phyloP scores from a whole-genome alignment of 768 basidiomycete species.

The Leucogyrophana mollusca region DNA sequence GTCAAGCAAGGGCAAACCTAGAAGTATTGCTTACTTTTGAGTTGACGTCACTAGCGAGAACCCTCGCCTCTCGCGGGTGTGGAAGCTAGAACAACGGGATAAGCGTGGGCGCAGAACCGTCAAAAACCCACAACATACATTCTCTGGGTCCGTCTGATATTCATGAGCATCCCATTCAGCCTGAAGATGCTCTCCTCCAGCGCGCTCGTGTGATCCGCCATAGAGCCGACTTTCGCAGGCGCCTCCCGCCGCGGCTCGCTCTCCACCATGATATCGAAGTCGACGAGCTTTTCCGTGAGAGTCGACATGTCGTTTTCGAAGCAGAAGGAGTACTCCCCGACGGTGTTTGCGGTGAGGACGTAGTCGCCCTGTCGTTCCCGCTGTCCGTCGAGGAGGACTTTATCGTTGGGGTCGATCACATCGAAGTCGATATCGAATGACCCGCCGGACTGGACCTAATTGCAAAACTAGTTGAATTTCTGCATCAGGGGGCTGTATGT shows the following conservation, averaged over 20 bases:
- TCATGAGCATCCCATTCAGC: constrained; percentile 82
- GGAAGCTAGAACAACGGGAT: constrained; percentile 65
- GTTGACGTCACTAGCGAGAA: constrained; percentile 91
- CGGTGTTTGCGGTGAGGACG: constrained; percentile 89
- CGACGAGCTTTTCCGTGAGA: constrained; percentile 90
- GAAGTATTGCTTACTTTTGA: constrained; percentile 55
- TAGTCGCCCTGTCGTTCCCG: constrained; percentile 96
- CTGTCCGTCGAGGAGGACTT: constrained; percentile 81
- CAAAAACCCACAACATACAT: constrained; percentile 55
- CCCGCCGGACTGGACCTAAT: constrained; percentile 96
- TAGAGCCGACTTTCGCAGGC: constrained; percentile 83
- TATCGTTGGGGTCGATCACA: constrained; percentile 88
- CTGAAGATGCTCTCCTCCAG: constrained; percentile 96
- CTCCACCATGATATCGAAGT: constrained; percentile 98
- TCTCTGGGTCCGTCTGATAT: constrained; percentile 91
- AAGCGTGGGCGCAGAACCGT: constrained; percentile 93
- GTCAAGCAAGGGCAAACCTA: background rate
- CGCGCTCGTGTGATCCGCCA: constrained; percentile 89
- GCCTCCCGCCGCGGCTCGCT: constrained; percentile 90
- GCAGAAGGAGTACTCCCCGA: constrained; percentile 93
- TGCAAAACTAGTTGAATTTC: constrained; percentile 1
- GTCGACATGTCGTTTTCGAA: constrained; percentile 98
- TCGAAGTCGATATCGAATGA: constrained; percentile 96
- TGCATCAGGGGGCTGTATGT: background rate
- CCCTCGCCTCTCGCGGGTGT: constrained; percentile 92